Conservation (phyloP, 371 early-diverging fungal species). For the Quaeritorhiza haematococci region DNA sequence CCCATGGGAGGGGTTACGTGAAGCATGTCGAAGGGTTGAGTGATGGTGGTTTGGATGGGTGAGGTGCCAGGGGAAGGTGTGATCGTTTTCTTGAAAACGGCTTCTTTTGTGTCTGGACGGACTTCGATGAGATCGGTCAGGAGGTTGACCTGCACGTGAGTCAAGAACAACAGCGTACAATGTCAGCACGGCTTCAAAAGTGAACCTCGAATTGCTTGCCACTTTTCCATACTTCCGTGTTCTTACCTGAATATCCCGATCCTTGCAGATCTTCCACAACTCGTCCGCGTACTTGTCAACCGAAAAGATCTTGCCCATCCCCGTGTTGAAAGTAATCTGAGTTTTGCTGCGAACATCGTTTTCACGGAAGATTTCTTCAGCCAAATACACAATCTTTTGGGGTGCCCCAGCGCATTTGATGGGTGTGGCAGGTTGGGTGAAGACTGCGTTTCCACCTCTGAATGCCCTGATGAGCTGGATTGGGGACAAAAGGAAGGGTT, state of each 20-base stretch:
- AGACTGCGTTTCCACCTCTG: conserved; percentile 80
- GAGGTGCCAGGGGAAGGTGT: conserved; percentile 30
- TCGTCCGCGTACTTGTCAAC: conserved; percentile 79
- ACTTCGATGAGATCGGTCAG: conserved; percentile 69
- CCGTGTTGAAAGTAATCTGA: conserved; percentile 68
- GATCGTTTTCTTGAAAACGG: conserved; percentile 68
- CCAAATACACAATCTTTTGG: conserved; percentile 84
- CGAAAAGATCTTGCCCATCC: conserved; percentile 79
- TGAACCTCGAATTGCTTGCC: no score
- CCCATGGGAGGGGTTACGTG: conserved; percentile 77
- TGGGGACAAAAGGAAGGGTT: neutral
- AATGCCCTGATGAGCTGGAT: conserved; percentile 63
- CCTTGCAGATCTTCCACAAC: conserved; percentile 61
- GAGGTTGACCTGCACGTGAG: conserved; percentile 64
- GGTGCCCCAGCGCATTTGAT: conserved; percentile 91
- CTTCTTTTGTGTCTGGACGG: conserved; percentile 55
- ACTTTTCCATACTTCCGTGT: no score
- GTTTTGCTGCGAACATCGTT: conserved; percentile 65
- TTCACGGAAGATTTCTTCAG: conserved; percentile 75
- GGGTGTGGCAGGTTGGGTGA: conserved; percentile 85
- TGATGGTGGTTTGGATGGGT: conserved; percentile 48
- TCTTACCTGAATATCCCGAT: conserved; percentile 67
- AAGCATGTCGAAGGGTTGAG: conserved; percentile 70
- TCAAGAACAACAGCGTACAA: no score
- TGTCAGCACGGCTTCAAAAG: no score